Base-by-base conservation (phyloP, 768 basidiomycete species). In the Boletus sp. region DNA sequence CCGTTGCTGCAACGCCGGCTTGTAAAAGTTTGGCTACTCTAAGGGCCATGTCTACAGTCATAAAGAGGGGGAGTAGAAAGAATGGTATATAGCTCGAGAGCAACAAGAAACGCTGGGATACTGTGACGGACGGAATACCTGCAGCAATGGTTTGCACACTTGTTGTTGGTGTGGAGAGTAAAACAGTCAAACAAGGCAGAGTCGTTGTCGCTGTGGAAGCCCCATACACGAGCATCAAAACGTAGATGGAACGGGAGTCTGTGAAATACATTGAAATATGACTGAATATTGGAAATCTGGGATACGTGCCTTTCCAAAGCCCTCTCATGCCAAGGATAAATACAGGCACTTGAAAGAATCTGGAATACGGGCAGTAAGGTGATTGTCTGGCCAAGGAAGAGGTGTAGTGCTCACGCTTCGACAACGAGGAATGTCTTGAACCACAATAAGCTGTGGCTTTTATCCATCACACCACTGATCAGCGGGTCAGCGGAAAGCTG, bases 161-260 rank as follows among this genome's bases (percentile, higher is more conserved):
- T 33, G 78, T 71, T 25, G 73, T 61, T 0, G 83, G 83, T 3
- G 79, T 78, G 19, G 77, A 70, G n/a, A 90, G 66, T 33, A 93
- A 66, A 30, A 80, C 74, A 13, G 76, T 70, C 45, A 94, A 66
- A 64, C 88, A 90, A 0, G 92, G 83, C 33, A 90, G 70, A 14
- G 87, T 85, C 1, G 91, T 92, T 0, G 90, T 93, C 0, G 81
- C 77, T 3, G 90, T 87, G 0, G 88, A 90, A 0, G 89, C 87
- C 29, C 78, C 89, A 69, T 93, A 94, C 29, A 85, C 67, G 9
- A 88, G 74, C 14, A 94, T 72, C 32, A 91, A 75, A 13, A 82
- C 72, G 64, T 87, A 88, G 42, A 85, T 79, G 14, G 70, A 68
- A 7, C 69, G 75, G 2, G 76, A 78, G 52, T 75, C 84, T 86